Conservation (phyloP, 345 rosid genomes). For the Arabis alpina region DNA sequence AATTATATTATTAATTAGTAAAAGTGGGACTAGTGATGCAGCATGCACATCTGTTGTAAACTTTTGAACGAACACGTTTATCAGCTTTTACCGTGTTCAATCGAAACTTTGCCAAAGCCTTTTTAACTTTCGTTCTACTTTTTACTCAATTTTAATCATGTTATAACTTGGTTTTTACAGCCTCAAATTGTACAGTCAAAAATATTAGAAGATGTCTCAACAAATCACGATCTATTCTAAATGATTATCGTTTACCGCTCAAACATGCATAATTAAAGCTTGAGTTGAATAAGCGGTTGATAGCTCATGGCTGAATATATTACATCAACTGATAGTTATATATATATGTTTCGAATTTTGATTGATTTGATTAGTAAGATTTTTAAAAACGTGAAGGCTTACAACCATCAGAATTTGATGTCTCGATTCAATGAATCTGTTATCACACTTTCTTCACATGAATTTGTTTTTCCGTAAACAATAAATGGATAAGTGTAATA, state of each 20-base stretch:
- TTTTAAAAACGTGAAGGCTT: conserved; percentile 9
- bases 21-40: neutral
- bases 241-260: neutral
- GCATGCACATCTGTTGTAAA: conserved; percentile 1
- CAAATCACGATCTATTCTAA: neutral
- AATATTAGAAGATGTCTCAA: neutral
- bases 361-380: neutral
- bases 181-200: no score
- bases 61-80: neutral
- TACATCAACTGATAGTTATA: neutral
- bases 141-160: no score
- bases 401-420: conserved; percentile 6
- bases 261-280: neutral
- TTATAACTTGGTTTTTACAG: no score
- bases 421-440: conserved; percentile 18
- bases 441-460: neutral
- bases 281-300: neutral
- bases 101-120: neutral
- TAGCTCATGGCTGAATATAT: neutral
- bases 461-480: neutral
- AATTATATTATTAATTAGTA: neutral
- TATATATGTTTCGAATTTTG: neutral
- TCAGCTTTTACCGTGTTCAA: conserved; percentile 2
- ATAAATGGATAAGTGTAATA: no score
- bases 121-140: neutral